Base-by-base conservation (phyloP, 371 early-diverging fungal genomes). In the Apophysomyces ossiformis region DNA sequence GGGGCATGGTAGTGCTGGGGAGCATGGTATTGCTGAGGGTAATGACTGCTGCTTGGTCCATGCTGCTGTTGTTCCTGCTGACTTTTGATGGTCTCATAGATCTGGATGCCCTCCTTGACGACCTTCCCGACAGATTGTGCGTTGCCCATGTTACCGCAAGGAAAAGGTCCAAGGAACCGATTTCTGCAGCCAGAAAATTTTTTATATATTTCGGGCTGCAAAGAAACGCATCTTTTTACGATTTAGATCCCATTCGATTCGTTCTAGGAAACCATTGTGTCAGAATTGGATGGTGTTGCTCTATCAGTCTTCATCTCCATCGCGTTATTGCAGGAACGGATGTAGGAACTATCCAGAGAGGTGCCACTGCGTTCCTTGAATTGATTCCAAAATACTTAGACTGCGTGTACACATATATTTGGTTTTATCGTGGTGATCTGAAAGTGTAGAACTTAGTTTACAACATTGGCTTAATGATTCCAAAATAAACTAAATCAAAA, bases 111-210 rank as follows among this genome's bases (percentile, higher is more conserved):
- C 45, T 74, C 58, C 16, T 73, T 61, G 0, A 71, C 63, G 7
- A 69, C 67, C 45, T 74, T 65, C 7, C 74, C 73, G 36, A 76
- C 54, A 15, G 81, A 81, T 50, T 81, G 81, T 21, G 76, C 67
- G 64, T 77, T 77, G 47, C 80, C 80, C 80, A 80, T 80, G 46
- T 54, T 54, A 32, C 39, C 54, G 4, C 1, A 45, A 45, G 21
- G 21, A 50, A 50, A 50, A 26, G 21, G 8, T 16, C 11, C 21
- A 50, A 50, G 54, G 54, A 2, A 50, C 54, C 35, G 21, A 50
- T 21, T 4, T 50, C 32, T 50, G 9, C 54, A n/a, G 21, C 9
- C 16, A n/a, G 21, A 50, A 18, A 50, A 18, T 50, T 50, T 50
- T 50, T n/a, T 50, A 13, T 18, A 18, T n/a, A 45, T 45, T 13